Evolutionary conservation across 2,329 filamentous ascomycete genomes (phyloP).

Genomic region (Colletotrichum viniferum): DNA sequence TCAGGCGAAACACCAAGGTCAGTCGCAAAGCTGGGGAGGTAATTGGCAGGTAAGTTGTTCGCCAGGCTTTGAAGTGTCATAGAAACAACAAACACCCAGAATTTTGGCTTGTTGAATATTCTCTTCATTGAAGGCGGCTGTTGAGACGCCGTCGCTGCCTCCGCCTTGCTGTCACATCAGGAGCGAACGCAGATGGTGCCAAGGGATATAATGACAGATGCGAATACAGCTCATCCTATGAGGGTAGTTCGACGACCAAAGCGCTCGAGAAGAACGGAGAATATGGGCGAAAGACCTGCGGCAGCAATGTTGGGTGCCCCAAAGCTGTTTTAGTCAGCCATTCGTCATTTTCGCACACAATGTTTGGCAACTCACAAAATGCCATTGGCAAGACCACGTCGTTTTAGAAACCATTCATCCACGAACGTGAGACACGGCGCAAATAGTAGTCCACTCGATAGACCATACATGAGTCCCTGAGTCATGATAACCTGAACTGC

Average conservation of each 20-base stretch:
- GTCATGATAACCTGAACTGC: neutral
- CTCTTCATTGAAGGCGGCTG: neutral
- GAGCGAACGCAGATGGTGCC: neutral
- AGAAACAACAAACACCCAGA: neutral
- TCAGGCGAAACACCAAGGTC: neutral
- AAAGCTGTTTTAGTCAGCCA: neutral
- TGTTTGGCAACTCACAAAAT: constrained; percentile 23
- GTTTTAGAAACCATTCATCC: constrained; percentile 44
- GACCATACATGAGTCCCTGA: neutral
- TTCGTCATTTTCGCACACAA: fast-evolving
- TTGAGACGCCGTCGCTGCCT: neutral
- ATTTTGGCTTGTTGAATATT: neutral
- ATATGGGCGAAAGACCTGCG: neutral
- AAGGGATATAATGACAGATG: neutral
- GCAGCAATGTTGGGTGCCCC: neutral
- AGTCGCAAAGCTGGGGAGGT: neutral
- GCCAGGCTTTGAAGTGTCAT: neutral
- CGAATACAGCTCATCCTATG: neutral
- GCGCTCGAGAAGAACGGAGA: neutral
- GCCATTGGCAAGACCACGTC: constrained; percentile 42
- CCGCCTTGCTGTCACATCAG: neutral
- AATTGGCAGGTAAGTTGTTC: neutral
- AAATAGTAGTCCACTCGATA: constrained; percentile 36
- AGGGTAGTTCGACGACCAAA: neutral
- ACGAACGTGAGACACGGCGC: constrained; percentile 39